Conservation (phyloP, 805 yeast species). For the Starmerella bombi region DNA sequence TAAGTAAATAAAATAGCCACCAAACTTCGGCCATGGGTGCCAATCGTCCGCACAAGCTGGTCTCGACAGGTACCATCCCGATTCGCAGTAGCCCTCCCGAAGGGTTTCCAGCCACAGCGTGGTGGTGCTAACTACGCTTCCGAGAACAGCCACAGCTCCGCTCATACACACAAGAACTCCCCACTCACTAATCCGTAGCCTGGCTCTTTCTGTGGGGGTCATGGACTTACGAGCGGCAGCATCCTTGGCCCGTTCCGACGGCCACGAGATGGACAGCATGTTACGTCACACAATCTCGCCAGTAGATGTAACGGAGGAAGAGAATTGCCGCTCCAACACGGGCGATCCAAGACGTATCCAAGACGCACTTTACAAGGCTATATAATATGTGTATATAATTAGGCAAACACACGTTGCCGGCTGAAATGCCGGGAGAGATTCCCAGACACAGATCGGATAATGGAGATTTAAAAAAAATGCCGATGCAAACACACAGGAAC, state of each 20-base stretch:
- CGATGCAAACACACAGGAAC: too few relatives aligned
- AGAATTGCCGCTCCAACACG: too few relatives aligned
- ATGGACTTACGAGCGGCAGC: constrained; percentile 4
- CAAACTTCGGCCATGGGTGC: constrained; percentile 21
- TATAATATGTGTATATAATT: too few relatives aligned
- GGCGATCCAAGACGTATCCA: too few relatives aligned
- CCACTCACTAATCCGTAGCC: constrained; percentile 34
- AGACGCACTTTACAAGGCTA: too few relatives aligned
- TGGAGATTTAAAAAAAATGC: too few relatives aligned
- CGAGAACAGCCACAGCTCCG: constrained; percentile 57
- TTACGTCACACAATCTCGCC: too few relatives aligned
- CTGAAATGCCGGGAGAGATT: too few relatives aligned
- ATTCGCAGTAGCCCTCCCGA: constrained; percentile 59
- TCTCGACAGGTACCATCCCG: constrained; percentile 47
- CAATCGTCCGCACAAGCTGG: constrained; percentile 43
- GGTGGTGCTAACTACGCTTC: constrained; percentile 61
- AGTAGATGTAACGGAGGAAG: too few relatives aligned
- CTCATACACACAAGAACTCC: constrained; percentile 61
- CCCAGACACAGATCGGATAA: too few relatives aligned
- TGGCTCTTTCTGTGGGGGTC: constrained; percentile 1
- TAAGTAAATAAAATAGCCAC: constrained; percentile 30
- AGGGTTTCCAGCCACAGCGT: constrained; percentile 72
- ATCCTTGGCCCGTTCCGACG: constrained; percentile 16
- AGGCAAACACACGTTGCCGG: too few relatives aligned
- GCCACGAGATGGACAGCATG: constrained; percentile 16